Conservation (phyloP, 1,284 basidiomycete genomes). For the Cryptococcus amylolentus region DNA sequence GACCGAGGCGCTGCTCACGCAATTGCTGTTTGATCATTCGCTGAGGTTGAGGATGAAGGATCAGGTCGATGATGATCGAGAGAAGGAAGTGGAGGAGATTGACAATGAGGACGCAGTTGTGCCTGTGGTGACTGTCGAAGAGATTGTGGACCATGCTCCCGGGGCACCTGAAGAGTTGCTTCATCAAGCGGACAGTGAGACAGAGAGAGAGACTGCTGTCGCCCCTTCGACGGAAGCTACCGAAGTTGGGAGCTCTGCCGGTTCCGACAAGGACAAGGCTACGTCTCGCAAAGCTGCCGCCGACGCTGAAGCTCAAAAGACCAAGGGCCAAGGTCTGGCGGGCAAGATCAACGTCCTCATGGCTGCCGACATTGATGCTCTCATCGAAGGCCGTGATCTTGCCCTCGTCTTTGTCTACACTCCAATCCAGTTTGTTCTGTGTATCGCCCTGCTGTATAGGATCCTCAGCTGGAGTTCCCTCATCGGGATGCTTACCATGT, state of each 20-base stretch:
- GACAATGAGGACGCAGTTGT: conserved; percentile 8
- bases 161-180: conserved; percentile 7
- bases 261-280: conserved; percentile 21
- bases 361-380: conserved; percentile 46
- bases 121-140: conserved; percentile 24
- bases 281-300: conserved; percentile 12
- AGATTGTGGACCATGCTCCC: conserved; percentile 17
- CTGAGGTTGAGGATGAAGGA: conserved; percentile 61
- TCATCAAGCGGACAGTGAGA: background rate
- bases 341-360: conserved; percentile 62
- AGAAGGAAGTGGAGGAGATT: conserved; percentile 18
- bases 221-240: conserved; percentile 10
- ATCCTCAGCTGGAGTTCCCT: conserved; percentile 53
- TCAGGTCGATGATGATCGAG: conserved; percentile 24
- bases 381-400: conserved; percentile 47
- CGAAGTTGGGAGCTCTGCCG: conserved; percentile 23
- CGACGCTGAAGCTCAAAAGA: conserved; percentile 19
- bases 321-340: conserved; percentile 50
- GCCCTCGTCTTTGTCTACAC: conserved; percentile 41
- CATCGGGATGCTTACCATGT: conserved; percentile 57
- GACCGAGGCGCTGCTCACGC: conserved; percentile 62
- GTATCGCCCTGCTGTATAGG: conserved; percentile 38
- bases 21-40: conserved; percentile 67
- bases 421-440: conserved; percentile 42
- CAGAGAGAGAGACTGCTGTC: background rate